Evolutionary conservation across 345 rosid species (phyloP), one percentile per base, ranked within the genome.

Genomic region (Melastoma malabathricum): DNA sequence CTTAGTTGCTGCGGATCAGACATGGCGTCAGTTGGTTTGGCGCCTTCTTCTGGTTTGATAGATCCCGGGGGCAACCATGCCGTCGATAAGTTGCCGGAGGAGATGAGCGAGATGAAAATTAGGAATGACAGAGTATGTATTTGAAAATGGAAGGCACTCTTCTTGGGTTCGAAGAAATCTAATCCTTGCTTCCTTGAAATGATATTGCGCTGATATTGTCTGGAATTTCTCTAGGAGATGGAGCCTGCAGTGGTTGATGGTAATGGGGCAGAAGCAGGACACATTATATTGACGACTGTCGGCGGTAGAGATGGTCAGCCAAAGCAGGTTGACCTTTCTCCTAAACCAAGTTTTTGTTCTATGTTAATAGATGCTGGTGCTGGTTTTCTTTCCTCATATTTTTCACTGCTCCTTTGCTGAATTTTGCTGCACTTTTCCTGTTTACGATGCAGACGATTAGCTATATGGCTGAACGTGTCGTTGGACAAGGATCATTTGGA

Each of bases 401-500:
- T 29, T 29, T 29, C 9, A 29, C 38, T 29, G 38, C 38, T 29
- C 1, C 38, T 29, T 29, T 29, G 5, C 38, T 29, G 38, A 29
- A 5, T 29, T 29, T 29, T 5, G 38, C 38, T 29, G 38, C 43
- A 59, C 6, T 56, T 15, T 46, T 41, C 44, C 47, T 13, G 31
- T 18, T 51, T 38, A 65, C 17, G 60, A 51, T 70, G 10, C 70
- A 92, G 98, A 87, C 96, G 3, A 87, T 92, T 45, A 92, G 95
- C 69, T 92, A 87, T 74, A 87, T 92, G 96, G 98, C 98, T 6
- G 98, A 92, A 60, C 98, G 97, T 43, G 86, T 79, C 69, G 96
- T 92, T 49, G 98, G 98, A 27, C 92, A 84, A 3, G 98, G 98
- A 55, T 92, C 98, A 34, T 92, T 92, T 20, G 98, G 98, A 12